phyloP scores from a whole-genome alignment of 148 eudicot genomes.

The Camellia granthamiana region DNA sequence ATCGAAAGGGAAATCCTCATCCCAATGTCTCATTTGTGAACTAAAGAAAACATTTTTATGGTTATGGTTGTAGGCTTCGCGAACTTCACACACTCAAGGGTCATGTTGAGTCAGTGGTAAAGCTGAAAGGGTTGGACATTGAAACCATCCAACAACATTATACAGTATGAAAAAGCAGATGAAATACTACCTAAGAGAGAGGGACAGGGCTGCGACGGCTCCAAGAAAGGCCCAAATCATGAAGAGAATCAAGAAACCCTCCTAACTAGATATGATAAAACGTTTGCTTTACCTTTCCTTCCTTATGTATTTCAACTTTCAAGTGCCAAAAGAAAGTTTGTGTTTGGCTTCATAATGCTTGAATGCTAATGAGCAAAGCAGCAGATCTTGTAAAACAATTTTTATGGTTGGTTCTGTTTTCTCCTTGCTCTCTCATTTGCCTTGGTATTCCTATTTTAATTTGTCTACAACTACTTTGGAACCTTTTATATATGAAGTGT shows the following conservation, averaged over 20 bases:
- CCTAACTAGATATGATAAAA: not conserved
- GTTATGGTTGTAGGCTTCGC: slow-evolving; percentile 56
- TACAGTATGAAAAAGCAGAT: slow-evolving; percentile 46
- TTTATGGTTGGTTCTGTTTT: not conserved
- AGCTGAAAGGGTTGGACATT: slow-evolving; percentile 83
- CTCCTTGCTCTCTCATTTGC: not conserved
- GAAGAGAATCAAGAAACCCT: slow-evolving; percentile 4
- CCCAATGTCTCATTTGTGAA: not conserved
- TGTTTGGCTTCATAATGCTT: slow-evolving; percentile 27
- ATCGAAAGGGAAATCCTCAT: not conserved
- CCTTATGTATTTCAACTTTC: slow-evolving; percentile 17
- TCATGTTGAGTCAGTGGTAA: slow-evolving; percentile 87
- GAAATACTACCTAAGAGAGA: not conserved
- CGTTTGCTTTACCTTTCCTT: not conserved
- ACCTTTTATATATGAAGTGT: not conserved
- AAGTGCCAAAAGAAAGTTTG: slow-evolving; percentile 10
- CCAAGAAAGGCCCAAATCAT: not conserved
- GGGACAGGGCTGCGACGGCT: not conserved
- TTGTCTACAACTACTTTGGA: not conserved
- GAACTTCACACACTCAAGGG: slow-evolving; percentile 91
- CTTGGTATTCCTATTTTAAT: not conserved
- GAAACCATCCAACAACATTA: slow-evolving; percentile 83
- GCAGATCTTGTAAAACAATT: slow-evolving; percentile 1
- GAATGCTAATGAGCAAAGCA: slow-evolving; percentile 10
- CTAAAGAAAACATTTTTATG: not conserved